Percentiles rank a stretch among this genome's conserved stretches.
These are phyloP conservation scores for Globisporangium sylvaticum DNA, from an alignment of 352 stramenopile species.

Conservation along the genomic window DNA sequence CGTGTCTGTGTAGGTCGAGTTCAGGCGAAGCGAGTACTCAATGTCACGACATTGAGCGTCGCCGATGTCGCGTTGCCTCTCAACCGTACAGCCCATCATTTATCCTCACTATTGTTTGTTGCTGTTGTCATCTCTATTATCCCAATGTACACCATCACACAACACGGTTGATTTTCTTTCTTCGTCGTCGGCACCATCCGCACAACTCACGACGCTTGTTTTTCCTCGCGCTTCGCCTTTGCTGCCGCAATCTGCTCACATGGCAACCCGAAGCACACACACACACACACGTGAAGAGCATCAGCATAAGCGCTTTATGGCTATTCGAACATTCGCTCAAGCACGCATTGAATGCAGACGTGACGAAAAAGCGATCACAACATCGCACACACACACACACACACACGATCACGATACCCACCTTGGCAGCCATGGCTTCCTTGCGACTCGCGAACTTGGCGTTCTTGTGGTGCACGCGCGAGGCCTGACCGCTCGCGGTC, in stretches of 20 bases:
- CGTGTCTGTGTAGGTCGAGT: conserved; percentile 41
- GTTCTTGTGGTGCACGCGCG: conserved; percentile 81
- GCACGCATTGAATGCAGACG: no score
- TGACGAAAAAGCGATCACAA: neutral
- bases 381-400: neutral
- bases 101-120: no score
- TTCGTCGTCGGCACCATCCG: no score
- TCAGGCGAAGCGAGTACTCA: conserved; percentile 63
- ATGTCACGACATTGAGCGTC: conserved; percentile 32
- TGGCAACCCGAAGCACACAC: neutral
- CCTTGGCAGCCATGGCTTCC: conserved; percentile 80
- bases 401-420: conserved; percentile 12
- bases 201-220: conserved; percentile 12
- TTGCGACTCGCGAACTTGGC: conserved; percentile 78
- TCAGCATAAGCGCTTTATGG: neutral
- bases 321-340: neutral
- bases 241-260: conserved; percentile 60
- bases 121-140: no score
- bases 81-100: no score
- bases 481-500: conserved; percentile 60
- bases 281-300: neutral
- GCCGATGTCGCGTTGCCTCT: conserved; percentile 40
- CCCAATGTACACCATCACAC: no score
- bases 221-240: conserved; percentile 68
- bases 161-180: no score